Percentiles rank a stretch among this genome's conserved stretches.
These are phyloP conservation scores for Acacia pycnantha DNA, from an alignment of 331 rosid genomes.

Conservation along the genomic window DNA sequence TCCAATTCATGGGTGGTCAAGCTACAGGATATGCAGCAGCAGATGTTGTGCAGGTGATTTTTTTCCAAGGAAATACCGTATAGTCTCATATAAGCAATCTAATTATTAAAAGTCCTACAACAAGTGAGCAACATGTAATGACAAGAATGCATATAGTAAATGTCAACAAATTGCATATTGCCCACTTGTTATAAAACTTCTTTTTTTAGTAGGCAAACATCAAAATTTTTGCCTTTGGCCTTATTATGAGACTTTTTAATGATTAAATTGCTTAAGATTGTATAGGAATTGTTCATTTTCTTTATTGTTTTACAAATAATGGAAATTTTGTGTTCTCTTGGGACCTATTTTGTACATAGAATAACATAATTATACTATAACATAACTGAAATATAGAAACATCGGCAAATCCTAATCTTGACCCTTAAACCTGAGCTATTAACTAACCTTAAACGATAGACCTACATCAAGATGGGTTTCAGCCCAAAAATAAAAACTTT, in stretches of 20 bases:
- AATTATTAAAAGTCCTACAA: no score
- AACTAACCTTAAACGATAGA: not conserved
- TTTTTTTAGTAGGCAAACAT: no score
- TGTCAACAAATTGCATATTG: no score
- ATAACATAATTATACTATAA: not conserved
- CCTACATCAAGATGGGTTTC: not conserved
- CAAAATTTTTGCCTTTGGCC: no score
- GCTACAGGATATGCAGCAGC: conserved; percentile 97
- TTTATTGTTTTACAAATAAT: not conserved
- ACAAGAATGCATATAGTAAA: no score
- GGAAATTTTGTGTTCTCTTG: not conserved
- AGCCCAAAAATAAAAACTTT: not conserved
- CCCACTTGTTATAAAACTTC: not conserved
- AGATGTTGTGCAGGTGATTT: conserved; percentile 88
- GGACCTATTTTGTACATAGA: not conserved
- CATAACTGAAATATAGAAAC: not conserved
- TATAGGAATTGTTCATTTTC: not conserved
- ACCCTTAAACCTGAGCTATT: not conserved
- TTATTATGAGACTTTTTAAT: no score
- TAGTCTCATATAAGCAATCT: no score
- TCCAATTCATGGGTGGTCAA: conserved; percentile 92
- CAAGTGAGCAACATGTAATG: no score
- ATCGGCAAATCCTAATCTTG: not conserved
- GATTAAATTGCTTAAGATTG: no score
- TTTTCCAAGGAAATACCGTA: rapidly evolving